Conservation (phyloP, 768 basidiomycete species). For the Hygrocybe coccinea region DNA sequence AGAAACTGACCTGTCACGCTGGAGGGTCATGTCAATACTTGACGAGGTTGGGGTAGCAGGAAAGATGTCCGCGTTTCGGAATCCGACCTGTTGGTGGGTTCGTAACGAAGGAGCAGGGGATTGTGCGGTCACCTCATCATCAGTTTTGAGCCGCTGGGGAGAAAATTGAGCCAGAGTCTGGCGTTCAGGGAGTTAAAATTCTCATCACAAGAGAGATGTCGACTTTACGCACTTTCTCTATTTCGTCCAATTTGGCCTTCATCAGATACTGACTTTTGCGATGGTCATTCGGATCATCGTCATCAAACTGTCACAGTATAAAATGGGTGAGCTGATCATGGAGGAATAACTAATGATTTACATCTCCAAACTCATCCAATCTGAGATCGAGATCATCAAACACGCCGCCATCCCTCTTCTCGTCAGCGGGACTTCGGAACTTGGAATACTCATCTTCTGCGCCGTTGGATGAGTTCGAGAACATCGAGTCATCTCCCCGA, state of each 20-base stretch:
- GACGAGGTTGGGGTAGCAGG: slow-evolving; percentile 33
- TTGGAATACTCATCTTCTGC: slow-evolving; percentile 44
- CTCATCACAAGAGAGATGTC: not conserved
- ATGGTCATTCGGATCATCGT: slow-evolving; percentile 67
- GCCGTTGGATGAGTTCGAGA: slow-evolving; percentile 24
- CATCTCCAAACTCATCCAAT: slow-evolving; percentile 23
- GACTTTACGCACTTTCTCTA: slow-evolving; percentile 51
- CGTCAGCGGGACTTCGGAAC: slow-evolving; percentile 35
- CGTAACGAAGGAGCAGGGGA: slow-evolving; percentile 4
- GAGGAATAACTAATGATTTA: slow-evolving; percentile 3
- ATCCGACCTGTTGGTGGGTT: not conserved
- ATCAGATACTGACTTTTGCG: slow-evolving; percentile 71
- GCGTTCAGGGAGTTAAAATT: not conserved
- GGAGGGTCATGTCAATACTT: not conserved
- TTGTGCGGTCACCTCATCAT: slow-evolving; percentile 25
- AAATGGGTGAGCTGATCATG: slow-evolving; percentile 15
- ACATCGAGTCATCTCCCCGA: slow-evolving; percentile 13
- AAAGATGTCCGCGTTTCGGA: slow-evolving; percentile 28
- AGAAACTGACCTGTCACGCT: slow-evolving; percentile 5
- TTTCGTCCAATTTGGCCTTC: slow-evolving; percentile 72
- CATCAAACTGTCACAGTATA: slow-evolving; percentile 47
- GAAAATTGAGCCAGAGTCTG: slow-evolving; percentile 66
- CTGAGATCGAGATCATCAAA: slow-evolving; percentile 52
- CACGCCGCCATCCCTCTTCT: slow-evolving; percentile 46
- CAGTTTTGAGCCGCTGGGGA: slow-evolving; percentile 45